Percentiles rank a stretch among this genome's conserved stretches.
These are phyloP conservation scores for Dillenia suffruticosa DNA, from an alignment of 164 flowering plant genomes.

Conservation along the genomic window DNA sequence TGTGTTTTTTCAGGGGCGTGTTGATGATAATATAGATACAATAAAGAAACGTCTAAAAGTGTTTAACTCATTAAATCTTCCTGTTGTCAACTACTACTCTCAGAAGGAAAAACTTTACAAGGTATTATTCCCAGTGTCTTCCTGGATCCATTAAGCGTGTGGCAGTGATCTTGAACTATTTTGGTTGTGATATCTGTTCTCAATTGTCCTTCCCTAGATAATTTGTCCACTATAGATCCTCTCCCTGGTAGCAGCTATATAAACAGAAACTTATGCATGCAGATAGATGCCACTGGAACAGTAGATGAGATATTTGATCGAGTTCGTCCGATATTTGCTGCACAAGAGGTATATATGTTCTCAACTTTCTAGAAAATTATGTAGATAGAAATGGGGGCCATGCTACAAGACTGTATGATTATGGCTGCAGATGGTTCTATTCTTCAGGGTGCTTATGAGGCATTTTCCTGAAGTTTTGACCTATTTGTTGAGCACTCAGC, in stretches of 20 bases:
- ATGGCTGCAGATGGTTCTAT: too few relatives aligned
- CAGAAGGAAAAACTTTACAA: constrained; percentile 66
- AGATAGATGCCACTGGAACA: constrained; percentile 78
- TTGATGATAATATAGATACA: constrained; percentile 85
- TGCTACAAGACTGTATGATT: too few relatives aligned
- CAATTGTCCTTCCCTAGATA: neutral
- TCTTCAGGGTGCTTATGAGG: too few relatives aligned
- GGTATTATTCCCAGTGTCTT: constrained; percentile 30
- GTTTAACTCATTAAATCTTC: constrained; percentile 57
- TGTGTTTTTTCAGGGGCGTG: constrained; percentile 59
- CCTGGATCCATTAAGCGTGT: neutral
- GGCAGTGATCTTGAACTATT: neutral
- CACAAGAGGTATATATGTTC: constrained; percentile 34
- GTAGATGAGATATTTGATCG: constrained; percentile 74
- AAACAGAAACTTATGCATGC: constrained; percentile 20
- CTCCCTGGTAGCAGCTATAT: neutral
- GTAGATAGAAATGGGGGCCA: too few relatives aligned
- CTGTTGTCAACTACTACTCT: constrained; percentile 72
- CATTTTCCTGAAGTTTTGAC: too few relatives aligned
- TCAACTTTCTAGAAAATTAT: neutral
- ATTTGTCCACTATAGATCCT: neutral
- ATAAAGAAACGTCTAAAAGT: constrained; percentile 80
- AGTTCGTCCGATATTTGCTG: constrained; percentile 56
- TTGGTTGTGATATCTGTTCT: neutral
- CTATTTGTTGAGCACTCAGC: too few relatives aligned